Conservation (phyloP, 1,139 yeast genomes). For the Yarrowia galli region DNA sequence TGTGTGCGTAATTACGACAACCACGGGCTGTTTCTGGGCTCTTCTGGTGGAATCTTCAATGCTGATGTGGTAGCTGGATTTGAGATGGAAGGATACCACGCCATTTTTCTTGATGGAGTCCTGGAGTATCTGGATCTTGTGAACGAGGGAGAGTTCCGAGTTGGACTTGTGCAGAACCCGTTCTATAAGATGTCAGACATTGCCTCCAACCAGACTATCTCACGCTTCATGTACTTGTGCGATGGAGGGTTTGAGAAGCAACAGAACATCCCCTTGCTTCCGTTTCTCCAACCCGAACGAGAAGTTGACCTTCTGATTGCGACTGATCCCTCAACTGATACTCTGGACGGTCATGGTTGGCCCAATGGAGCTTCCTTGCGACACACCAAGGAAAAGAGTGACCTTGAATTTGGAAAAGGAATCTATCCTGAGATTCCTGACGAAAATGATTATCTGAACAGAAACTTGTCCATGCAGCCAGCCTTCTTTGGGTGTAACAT, state of each 20-base stretch:
- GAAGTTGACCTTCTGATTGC: slow-evolving; percentile 81
- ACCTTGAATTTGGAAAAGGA: slow-evolving; percentile 48
- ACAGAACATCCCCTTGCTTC: slow-evolving; percentile 80
- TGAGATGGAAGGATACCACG: slow-evolving; percentile 56
- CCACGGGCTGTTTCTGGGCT: slow-evolving; percentile 77
- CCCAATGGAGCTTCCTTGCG: slow-evolving; percentile 68
- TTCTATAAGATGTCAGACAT: slow-evolving; percentile 52
- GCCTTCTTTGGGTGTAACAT: slow-evolving; percentile 88
- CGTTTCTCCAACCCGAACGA: slow-evolving; percentile 74
- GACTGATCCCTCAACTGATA: slow-evolving; percentile 85
- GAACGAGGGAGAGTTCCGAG: slow-evolving; percentile 62
- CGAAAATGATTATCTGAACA: slow-evolving; percentile 61
- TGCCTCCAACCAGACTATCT: slow-evolving; percentile 45
- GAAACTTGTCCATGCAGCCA: slow-evolving; percentile 55
- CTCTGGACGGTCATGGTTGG: slow-evolving; percentile 64
- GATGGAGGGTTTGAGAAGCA: slow-evolving; percentile 85
- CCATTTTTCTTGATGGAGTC: slow-evolving; percentile 53
- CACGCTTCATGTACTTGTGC: slow-evolving; percentile 59
- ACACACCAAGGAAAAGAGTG: slow-evolving; percentile 61
- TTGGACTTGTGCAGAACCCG: slow-evolving; percentile 80
- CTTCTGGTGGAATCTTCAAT: slow-evolving; percentile 80
- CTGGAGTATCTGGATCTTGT: slow-evolving; percentile 55
- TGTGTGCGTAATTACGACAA: slow-evolving; percentile 78
- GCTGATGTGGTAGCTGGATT: slow-evolving; percentile 63
- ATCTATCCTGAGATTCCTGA: slow-evolving; percentile 89